Evolutionary conservation across 2,329 filamentous ascomycete genomes (phyloP).

Genomic region (Penicillium sumatraense): DNA sequence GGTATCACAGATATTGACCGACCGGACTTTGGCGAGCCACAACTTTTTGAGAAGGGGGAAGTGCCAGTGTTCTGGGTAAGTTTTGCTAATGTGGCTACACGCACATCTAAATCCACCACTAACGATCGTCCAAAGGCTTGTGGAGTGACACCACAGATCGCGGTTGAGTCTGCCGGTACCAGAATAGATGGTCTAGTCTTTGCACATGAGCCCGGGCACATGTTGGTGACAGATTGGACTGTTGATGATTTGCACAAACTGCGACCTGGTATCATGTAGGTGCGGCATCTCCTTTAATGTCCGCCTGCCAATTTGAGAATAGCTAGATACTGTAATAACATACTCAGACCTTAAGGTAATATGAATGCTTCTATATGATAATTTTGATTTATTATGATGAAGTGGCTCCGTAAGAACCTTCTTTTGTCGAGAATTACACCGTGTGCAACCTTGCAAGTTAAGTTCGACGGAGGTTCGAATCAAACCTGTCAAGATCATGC

Average conservation of each 20-base stretch:
- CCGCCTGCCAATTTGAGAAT: not conserved
- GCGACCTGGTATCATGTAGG: conserved; percentile 7
- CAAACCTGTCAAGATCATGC: no score
- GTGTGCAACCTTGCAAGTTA: no score
- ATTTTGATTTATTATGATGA: no score
- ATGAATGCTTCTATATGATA: no score
- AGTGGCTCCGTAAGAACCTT: no score
- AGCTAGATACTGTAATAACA: no score
- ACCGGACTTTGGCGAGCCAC: conserved; percentile 63
- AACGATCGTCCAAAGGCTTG: conserved; percentile 62
- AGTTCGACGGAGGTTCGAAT: no score
- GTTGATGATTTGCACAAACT: conserved; percentile 44
- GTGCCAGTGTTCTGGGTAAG: conserved; percentile 39
- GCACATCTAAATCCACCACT: not conserved
- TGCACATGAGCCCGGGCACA: conserved; percentile 66
- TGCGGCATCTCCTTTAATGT: not conserved
- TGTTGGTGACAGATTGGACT: conserved; percentile 62
- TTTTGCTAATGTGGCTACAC: not conserved
- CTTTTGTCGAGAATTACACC: no score
- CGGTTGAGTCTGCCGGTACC: conserved; percentile 58
- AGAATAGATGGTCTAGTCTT: conserved; percentile 61
- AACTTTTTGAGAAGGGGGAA: conserved; percentile 44
- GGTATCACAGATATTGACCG: conserved; percentile 59
- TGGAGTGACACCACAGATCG: conserved; percentile 69
- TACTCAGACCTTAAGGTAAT: no score